A percentile compares a stretch with the other conserved stretches of the same genome.
These are phyloP conservation scores for Cutaneotrichosporon cyanovorans DNA, from an alignment of 1,284 basidiomycete genomes.

Conservation along the genomic window DNA sequence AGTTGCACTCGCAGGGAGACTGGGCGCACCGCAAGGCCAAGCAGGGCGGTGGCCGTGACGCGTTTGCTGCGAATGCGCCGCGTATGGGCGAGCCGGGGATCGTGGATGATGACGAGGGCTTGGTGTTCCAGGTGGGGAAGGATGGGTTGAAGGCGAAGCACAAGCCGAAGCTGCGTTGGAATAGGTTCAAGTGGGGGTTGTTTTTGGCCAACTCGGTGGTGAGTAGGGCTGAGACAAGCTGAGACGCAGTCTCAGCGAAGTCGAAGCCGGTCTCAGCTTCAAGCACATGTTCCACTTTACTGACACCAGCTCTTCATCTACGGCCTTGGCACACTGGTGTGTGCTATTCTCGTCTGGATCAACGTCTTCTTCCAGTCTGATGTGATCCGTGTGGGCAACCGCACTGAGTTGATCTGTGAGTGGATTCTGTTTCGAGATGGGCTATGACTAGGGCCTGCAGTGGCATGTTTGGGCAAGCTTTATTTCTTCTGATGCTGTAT, in stretches of 20 bases:
- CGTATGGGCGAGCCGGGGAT: conserved; percentile 52
- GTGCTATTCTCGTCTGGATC: conserved; percentile 59
- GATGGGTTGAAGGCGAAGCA: conserved; percentile 44
- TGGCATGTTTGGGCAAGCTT: too few species aligned
- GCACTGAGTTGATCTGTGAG: conserved; percentile 52
- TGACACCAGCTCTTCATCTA: conserved; percentile 51
- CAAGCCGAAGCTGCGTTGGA: conserved; percentile 55
- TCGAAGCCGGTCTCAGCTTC: too few species aligned
- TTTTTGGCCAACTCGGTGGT: conserved; percentile 54
- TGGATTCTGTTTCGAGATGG: conserved; percentile 11
- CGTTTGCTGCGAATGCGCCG: conserved; percentile 47
- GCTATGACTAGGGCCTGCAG: background rate
- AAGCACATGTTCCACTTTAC: background rate
- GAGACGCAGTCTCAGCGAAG: too few species aligned
- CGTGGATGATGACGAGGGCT: conserved; percentile 55
- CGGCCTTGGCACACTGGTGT: conserved; percentile 53
- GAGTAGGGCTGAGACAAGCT: conserved; percentile 27
- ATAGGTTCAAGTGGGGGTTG: conserved; percentile 61
- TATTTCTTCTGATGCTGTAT: too few species aligned
- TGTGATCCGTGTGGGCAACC: conserved; percentile 58
- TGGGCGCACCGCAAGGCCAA: conserved; percentile 44
- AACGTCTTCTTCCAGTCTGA: conserved; percentile 57
- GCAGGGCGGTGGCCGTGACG: conserved; percentile 58
- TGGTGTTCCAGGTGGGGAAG: conserved; percentile 45
- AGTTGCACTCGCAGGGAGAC: conserved; percentile 47